Evolutionary conservation across 345 rosid species (phyloP).

Genomic region (Noccaea caerulescens): DNA sequence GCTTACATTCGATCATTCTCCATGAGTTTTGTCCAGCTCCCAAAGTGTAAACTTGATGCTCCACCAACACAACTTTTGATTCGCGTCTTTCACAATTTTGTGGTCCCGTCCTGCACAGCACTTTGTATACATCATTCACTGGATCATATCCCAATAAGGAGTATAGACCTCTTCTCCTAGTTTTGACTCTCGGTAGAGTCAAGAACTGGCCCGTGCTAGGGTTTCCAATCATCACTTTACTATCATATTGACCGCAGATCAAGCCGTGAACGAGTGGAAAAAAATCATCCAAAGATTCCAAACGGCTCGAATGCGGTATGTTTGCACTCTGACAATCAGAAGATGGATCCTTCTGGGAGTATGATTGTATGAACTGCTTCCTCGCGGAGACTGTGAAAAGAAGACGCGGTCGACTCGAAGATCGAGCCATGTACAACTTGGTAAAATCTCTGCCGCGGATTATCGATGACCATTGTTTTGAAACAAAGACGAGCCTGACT

Average conservation of each 20-base stretch:
- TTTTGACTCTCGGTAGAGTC: no score
- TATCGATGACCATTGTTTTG: no score
- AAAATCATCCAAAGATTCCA: background rate
- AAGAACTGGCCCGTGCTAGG: background rate
- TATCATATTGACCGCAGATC: background rate
- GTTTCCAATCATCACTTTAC: background rate
- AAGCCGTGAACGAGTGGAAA: background rate
- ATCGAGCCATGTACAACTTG: no score
- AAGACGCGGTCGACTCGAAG: no score
- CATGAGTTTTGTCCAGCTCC: background rate
- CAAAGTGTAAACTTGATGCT: background rate
- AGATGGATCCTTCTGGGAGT: no score
- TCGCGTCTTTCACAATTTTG: background rate
- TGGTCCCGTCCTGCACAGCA: background rate
- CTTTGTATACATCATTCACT: slow-evolving; percentile 1
- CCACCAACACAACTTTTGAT: background rate
- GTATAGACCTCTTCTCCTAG: background rate
- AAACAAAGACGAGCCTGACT: background rate
- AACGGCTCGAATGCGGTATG: no score
- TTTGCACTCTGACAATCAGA: no score
- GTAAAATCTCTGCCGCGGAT: no score
- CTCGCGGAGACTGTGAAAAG: no score
- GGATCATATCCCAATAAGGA: slow-evolving; percentile 11
- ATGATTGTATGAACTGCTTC: no score
- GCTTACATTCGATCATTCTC: background rate